Conservation (phyloP, 176 grass and related monocot species). For the Rhynchospora breviuscula region DNA sequence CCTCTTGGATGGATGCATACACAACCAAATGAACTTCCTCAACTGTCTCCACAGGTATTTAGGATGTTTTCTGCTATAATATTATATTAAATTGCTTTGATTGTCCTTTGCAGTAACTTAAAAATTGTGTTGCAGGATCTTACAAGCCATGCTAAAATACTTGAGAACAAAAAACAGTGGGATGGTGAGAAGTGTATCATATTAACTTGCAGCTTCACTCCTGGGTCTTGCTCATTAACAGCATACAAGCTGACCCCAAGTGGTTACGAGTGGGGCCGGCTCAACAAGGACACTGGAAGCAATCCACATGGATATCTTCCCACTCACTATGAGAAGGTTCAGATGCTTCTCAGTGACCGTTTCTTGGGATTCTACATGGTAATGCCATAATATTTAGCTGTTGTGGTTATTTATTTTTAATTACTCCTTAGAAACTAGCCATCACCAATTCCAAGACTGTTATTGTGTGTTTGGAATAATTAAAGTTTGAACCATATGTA, state of each 20-base stretch:
- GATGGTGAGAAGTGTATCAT: constrained; percentile 99
- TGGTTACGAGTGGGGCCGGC: constrained; percentile 89
- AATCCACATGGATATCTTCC: constrained; percentile 95
- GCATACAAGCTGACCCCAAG: constrained; percentile 93
- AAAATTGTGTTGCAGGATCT: constrained; percentile 55
- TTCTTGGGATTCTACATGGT: constrained; percentile 99
- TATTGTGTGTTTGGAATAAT: no score
- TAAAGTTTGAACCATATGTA: no score
- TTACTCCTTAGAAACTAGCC: background rate
- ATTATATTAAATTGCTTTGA: background rate
- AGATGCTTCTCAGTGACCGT: constrained; percentile 97
- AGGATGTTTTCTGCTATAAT: background rate
- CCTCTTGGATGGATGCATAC: constrained; percentile 98
- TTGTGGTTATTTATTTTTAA: background rate
- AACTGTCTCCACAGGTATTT: constrained; percentile 88
- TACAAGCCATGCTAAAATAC: constrained; percentile 66
- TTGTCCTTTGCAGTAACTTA: background rate
- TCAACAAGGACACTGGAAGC: constrained; percentile 97
- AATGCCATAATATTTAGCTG: background rate
- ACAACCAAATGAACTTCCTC: constrained; percentile 94
- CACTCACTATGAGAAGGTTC: constrained; percentile 97
- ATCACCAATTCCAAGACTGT: background rate
- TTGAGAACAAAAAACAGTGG: constrained; percentile 96
- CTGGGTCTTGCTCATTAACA: constrained; percentile 91
- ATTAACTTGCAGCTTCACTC: constrained; percentile 92